Percentiles rank a stretch among this genome's conserved stretches.
Conservation (phyloP, 768 basidiomycete species). For the Boletus barrowsii region DNA sequence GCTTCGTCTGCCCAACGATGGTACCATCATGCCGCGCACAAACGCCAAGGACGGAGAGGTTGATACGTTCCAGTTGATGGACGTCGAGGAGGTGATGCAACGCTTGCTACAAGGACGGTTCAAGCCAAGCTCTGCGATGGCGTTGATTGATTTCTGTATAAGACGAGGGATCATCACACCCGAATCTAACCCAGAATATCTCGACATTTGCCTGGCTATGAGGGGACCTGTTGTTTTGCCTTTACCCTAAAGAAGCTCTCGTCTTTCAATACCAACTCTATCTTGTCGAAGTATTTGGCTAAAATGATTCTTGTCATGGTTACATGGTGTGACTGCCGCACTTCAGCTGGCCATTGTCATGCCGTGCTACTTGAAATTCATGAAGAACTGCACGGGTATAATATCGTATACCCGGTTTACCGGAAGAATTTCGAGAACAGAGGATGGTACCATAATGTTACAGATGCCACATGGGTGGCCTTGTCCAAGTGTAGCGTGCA, state of each 20-base stretch:
- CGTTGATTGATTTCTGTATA: conserved; percentile 41
- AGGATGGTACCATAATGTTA: too few relatives aligned
- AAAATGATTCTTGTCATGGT: too few relatives aligned
- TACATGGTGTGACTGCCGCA: too few relatives aligned
- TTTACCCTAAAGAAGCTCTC: conserved; percentile 11
- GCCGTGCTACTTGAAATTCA: too few relatives aligned
- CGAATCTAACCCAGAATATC: conserved; percentile 22
- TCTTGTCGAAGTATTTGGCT: too few relatives aligned
- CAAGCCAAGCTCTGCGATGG: conserved; percentile 44
- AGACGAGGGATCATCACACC: conserved; percentile 32
- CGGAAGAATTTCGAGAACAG: too few relatives aligned
- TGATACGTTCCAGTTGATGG: conserved; percentile 40
- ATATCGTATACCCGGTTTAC: too few relatives aligned
- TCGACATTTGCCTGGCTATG: conserved; percentile 25
- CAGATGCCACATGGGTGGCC: too few relatives aligned
- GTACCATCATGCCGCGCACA: conserved; percentile 31
- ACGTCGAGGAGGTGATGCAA: conserved; percentile 31
- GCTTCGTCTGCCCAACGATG: conserved; percentile 37
- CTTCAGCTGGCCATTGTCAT: too few relatives aligned
- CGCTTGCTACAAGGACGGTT: conserved; percentile 35
- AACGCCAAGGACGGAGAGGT: conserved; percentile 43
- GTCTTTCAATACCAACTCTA: too few relatives aligned
- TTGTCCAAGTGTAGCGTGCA: too few relatives aligned
- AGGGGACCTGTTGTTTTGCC: conserved; percentile 18
- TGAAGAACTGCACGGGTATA: too few relatives aligned